phyloP scores from a whole-genome alignment of 1,284 basidiomycete genomes.

The Malassezia restricta region DNA sequence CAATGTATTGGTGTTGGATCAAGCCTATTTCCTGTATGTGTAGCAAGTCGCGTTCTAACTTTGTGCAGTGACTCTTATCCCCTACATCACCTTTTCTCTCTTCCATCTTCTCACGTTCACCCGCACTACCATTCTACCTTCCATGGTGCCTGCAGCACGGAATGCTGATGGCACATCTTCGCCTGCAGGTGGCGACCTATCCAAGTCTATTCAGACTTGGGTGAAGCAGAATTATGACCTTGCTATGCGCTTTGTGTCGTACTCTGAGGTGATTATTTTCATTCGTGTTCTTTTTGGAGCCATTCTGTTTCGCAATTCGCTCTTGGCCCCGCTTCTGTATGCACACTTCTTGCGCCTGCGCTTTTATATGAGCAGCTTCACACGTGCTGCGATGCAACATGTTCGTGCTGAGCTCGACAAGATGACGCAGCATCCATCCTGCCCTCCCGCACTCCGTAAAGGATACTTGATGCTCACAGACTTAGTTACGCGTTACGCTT shows the following conservation, averaged over 20 bases:
- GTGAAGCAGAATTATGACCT: constrained; percentile 46
- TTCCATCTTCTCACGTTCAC: constrained; percentile 44
- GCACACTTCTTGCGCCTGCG: constrained; percentile 42
- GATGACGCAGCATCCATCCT: constrained; percentile 31
- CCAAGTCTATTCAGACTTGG: constrained; percentile 42
- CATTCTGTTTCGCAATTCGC: constrained; percentile 37
- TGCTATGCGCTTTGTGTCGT: constrained; percentile 46
- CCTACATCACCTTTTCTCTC: constrained; percentile 45
- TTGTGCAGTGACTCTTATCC: constrained; percentile 36
- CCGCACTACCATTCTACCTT: constrained; percentile 34
- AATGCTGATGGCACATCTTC: constrained; percentile 17
- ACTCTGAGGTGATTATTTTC: constrained; percentile 44
- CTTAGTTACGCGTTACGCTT: constrained; percentile 35
- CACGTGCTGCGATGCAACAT: constrained; percentile 40
- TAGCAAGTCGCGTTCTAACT: not conserved
- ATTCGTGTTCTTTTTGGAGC: constrained; percentile 42
- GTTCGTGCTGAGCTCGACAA: constrained; percentile 33
- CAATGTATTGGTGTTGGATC: constrained; percentile 46
- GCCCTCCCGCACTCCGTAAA: constrained; percentile 36
- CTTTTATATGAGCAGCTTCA: constrained; percentile 45
- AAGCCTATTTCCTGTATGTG: constrained; percentile 41
- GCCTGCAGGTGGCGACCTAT: constrained; percentile 16
- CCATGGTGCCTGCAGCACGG: constrained; percentile 24
- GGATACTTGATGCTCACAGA: constrained; percentile 39
- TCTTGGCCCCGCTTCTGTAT: constrained; percentile 40